Percentiles rank a stretch among this genome's conserved stretches.
Conservation (phyloP, 495 filamentous ascomycete species). For the Lasiosphaeriaceae sp. region DNA sequence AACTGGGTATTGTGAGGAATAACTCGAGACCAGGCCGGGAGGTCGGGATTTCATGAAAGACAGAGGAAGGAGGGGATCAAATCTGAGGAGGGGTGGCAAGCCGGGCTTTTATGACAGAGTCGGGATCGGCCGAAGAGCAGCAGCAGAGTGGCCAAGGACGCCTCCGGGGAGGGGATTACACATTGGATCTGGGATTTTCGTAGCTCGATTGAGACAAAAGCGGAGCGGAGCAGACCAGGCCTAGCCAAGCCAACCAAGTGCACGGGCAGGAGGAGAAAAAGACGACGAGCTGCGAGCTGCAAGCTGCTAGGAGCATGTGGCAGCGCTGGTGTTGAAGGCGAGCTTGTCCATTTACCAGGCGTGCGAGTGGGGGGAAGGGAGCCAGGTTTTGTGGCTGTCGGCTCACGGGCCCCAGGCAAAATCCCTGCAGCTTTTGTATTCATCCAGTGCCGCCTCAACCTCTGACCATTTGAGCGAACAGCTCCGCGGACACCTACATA, state of each 20-base stretch:
- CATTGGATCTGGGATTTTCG: constrained; percentile 21
- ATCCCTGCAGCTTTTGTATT: background rate
- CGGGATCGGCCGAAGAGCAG: constrained; percentile 5
- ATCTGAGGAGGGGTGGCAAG: constrained; percentile 16
- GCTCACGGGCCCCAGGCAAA: background rate
- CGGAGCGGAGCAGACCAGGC: constrained; percentile 21
- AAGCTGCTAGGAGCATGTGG: constrained; percentile 3
- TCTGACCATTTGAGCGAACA: background rate
- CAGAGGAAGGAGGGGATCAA: constrained; percentile 12
- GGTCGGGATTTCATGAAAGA: constrained; percentile 24
- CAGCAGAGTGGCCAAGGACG: constrained; percentile 10
- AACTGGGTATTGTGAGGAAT: constrained; percentile 8
- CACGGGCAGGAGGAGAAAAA: constrained; percentile 5
- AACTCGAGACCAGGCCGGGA: constrained; percentile 13
- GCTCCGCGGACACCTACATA: too few relatives aligned
- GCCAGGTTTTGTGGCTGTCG: background rate
- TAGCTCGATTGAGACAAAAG: constrained; percentile 21
- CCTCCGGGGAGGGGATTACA: constrained; percentile 3
- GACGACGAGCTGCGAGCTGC: constrained; percentile 1
- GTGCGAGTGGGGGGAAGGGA: constrained; percentile 19
- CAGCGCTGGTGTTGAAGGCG: background rate
- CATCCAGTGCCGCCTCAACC: background rate
- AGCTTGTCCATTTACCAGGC: background rate
- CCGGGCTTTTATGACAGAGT: constrained; percentile 23
- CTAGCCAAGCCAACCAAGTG: constrained; percentile 10